Conservation (phyloP, 83 land plant species). For the Larix sibirica region DNA sequence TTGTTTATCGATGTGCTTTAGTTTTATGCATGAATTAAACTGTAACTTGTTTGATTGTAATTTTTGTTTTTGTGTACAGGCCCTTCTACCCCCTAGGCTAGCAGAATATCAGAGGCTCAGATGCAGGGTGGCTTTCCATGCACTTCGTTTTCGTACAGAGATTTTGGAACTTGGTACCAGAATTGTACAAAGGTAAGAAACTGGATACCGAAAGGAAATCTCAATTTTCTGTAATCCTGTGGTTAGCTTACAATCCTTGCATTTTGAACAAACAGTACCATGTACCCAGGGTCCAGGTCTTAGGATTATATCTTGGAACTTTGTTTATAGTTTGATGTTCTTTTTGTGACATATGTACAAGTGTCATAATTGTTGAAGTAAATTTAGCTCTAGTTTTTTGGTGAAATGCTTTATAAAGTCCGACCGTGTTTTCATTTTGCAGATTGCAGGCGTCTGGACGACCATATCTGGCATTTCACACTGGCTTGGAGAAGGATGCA, state of each 20-base stretch:
- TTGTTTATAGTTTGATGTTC: background rate
- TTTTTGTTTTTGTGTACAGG: slow-evolving; percentile 38
- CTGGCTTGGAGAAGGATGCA: slow-evolving; percentile 76
- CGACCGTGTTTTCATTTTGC: slow-evolving; percentile 4
- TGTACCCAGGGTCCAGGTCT: too few relatives aligned
- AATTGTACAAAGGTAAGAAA: slow-evolving; percentile 75
- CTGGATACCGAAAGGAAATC: background rate
- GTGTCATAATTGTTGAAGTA: background rate
- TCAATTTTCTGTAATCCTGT: background rate
- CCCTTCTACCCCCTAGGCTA: slow-evolving; percentile 72
- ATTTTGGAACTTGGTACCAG: slow-evolving; percentile 63
- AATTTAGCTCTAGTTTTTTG: background rate
- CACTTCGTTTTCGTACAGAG: slow-evolving; percentile 83
- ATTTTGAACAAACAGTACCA: background rate
- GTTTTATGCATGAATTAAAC: background rate
- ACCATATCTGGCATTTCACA: slow-evolving; percentile 80
- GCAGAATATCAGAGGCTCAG: slow-evolving; percentile 88
- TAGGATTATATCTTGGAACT: background rate
- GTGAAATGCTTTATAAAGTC: background rate
- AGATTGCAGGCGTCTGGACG: slow-evolving; percentile 74
- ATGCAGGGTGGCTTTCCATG: slow-evolving; percentile 96
- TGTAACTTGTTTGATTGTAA: background rate
- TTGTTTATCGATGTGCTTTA: background rate
- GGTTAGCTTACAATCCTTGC: slow-evolving; percentile 1
- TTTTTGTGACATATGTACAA: background rate